Evolutionary conservation across 306 rosid species (phyloP).

Genomic region (Citrullus colocynthis): DNA sequence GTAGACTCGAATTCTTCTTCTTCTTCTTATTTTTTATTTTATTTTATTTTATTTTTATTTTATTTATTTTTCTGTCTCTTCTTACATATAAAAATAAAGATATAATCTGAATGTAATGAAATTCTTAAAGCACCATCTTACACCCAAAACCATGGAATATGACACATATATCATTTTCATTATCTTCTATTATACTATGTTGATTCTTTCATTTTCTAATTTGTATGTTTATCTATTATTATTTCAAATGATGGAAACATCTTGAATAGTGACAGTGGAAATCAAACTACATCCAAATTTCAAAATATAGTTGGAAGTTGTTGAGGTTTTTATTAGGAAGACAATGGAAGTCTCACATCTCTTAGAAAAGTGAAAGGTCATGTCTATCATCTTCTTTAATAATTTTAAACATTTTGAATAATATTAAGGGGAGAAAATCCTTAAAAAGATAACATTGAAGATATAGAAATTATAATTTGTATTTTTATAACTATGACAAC

Average conservation of each 20-base stretch:
- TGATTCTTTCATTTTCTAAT: not conserved
- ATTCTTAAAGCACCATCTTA: too few relatives aligned
- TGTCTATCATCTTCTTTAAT: not conserved
- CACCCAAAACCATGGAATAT: too few relatives aligned
- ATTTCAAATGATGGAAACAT: not conserved
- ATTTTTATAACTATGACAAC: too few relatives aligned
- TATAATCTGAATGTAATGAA: too few relatives aligned
- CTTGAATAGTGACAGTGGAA: not conserved
- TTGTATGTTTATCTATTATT: too few relatives aligned
- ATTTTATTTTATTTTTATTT: not conserved
- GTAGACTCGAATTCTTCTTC: too few relatives aligned
- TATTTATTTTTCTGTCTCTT: too few relatives aligned
- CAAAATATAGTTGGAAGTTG: constrained; percentile 3
- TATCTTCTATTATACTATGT: not conserved
- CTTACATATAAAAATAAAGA: too few relatives aligned
- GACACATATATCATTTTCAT: not conserved
- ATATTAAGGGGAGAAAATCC: not conserved
- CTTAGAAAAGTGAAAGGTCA: not conserved
- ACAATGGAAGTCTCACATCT: not conserved
- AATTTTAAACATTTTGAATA: not conserved
- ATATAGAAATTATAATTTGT: too few relatives aligned
- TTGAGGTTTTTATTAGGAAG: not conserved
- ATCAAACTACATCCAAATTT: not conserved
- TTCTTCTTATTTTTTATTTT: too few relatives aligned
- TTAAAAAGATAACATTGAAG: not conserved